These are phyloP conservation scores for Naganishia onofrii DNA, from an alignment of 768 basidiomycete genomes.

Conservation along the genomic window DNA sequence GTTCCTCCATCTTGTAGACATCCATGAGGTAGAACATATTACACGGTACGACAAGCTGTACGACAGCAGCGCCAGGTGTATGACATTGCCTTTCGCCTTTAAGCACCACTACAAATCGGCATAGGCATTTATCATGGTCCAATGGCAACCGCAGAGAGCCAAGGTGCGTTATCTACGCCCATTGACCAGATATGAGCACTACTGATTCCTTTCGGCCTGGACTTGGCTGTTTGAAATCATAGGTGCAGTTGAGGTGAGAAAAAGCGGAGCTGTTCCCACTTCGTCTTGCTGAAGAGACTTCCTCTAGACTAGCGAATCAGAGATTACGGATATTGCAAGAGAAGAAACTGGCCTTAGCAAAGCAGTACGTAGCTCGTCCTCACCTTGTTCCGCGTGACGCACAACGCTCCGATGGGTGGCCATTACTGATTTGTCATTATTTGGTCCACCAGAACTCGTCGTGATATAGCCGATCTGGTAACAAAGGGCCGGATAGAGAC, in stretches of 20 bases:
- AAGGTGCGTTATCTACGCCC: conserved; percentile 37
- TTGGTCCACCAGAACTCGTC: conserved; percentile 46
- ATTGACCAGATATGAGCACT: background rate
- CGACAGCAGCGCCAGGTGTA: too few relatives aligned
- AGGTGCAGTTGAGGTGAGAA: conserved; percentile 31
- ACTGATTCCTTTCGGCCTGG: background rate
- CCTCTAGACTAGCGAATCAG: conserved; percentile 72
- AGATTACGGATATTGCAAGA: conserved; percentile 70
- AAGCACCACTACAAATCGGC: too few relatives aligned
- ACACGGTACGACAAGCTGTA: too few relatives aligned
- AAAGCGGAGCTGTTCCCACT: background rate
- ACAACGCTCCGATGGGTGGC: background rate
- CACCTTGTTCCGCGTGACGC: conserved; percentile 10
- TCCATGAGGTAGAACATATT: too few relatives aligned
- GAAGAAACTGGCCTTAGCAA: conserved; percentile 85
- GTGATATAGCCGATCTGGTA: conserved; percentile 52
- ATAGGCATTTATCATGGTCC: conserved; percentile 5
- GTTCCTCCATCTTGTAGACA: too few relatives aligned
- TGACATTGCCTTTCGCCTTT: too few relatives aligned
- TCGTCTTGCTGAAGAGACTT: background rate
- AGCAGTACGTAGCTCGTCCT: conserved; percentile 74
- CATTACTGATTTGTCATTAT: background rate
- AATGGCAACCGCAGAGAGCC: conserved; percentile 36
- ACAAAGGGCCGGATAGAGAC: conserved; percentile 58
- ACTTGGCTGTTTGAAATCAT: background rate